Evolutionary conservation across 2,329 filamentous ascomycete genomes (phyloP), one percentile per base, ranked within the genome.

Genomic region (Pestalotiopsis fici): DNA sequence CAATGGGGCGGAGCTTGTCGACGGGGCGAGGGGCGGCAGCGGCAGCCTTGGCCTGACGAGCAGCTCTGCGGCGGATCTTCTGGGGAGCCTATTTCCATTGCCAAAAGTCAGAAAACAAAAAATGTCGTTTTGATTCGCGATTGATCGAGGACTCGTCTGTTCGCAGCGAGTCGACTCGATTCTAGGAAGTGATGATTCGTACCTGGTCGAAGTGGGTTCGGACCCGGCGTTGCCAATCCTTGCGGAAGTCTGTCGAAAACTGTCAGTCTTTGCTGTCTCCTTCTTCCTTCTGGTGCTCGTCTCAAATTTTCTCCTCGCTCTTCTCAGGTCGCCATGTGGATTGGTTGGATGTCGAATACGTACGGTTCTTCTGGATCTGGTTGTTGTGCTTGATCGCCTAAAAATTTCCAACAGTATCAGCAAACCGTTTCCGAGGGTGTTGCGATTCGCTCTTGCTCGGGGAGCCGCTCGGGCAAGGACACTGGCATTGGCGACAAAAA

Each of bases 301-400:
- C 61, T 69, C 63, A 67, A 71, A 68, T 70, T 43, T 57, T 65
- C 31, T 35, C 31, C n/a, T 50, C 35, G 28, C 27, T n/a, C n/a
- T n/a, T n/a, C n/a, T 63, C 35, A n/a, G 50, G 35, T 27, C 21
- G 62, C 23, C 25, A 37, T 28, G 27, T 15, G 11, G 47, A 27
- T 43, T 12, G 31, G 18, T 47, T 47, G 23, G 28, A 50, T 50
- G 35, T 64, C 28, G 25, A 43, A 23, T 67, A 76, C 91, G 88
- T 87, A 94, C 92, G 95, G 91, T 97, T 97, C 90, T 95, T 93
- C 83, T 93, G 92, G 85, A 98, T 92, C 89, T 95, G 93, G 89
- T 98, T 94, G 89, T 98, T 98, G 93, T 98, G 94, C 91, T 97
- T 97, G 94, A 98, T 97, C 90, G 95, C 93, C 95, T 91, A 80